These are phyloP conservation scores for Cyphellophora europaea DNA, from an alignment of 2,329 filamentous ascomycete species.

Conservation along the genomic window DNA sequence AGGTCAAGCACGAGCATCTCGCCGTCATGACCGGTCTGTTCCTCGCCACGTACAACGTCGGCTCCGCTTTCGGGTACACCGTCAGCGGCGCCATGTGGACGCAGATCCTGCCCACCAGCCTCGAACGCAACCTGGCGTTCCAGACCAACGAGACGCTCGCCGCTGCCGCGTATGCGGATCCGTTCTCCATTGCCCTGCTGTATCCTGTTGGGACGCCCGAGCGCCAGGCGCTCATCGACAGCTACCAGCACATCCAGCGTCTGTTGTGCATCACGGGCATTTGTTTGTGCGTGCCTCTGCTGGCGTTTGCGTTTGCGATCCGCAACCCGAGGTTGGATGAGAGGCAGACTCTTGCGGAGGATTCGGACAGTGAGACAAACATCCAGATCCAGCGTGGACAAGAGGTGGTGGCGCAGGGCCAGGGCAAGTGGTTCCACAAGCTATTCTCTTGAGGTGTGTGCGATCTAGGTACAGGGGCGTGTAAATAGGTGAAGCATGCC, in stretches of 20 bases:
- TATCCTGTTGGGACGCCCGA: constrained; percentile 37
- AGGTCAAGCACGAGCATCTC: constrained; percentile 42
- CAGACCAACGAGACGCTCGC: constrained; percentile 33
- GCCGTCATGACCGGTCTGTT: constrained; percentile 57
- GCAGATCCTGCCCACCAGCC: constrained; percentile 42
- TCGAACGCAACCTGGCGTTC: constrained; percentile 26
- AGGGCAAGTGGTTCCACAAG: too few species aligned
- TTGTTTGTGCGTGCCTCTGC: constrained; percentile 36
- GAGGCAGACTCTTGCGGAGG: constrained; percentile 36
- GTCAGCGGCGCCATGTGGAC: constrained; percentile 56
- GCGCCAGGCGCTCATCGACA: constrained; percentile 33
- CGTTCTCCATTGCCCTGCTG: constrained; percentile 26
- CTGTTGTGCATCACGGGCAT: constrained; percentile 43
- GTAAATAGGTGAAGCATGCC: too few species aligned
- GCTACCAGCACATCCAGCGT: constrained; percentile 37
- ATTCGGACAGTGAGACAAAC: constrained; percentile 20
- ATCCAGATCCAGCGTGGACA: too few species aligned
- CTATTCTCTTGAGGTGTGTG: too few species aligned
- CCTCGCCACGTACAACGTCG: constrained; percentile 54
- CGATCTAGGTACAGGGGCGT: too few species aligned
- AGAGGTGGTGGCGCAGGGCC: too few species aligned
- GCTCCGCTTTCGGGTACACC: constrained; percentile 50
- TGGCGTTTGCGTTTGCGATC: constrained; percentile 35
- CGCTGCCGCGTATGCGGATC: constrained; percentile 29
- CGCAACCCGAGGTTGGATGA: constrained; percentile 37